Evolutionary conservation across 2,329 filamentous ascomycete species (phyloP), one percentile per base, ranked within the genome.

Genomic region (Diaporthe sp.): DNA sequence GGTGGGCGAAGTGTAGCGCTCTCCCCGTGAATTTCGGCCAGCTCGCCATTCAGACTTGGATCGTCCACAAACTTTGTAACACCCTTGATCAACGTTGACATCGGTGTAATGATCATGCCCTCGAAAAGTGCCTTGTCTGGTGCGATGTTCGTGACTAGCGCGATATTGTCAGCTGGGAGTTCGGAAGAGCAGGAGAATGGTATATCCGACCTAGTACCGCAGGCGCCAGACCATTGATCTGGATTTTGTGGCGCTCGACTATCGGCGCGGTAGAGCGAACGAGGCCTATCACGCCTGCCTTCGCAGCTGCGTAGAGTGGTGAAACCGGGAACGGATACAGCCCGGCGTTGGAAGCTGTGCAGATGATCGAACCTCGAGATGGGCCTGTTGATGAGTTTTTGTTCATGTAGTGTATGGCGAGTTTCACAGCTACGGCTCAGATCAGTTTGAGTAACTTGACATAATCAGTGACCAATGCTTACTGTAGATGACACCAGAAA

Each of bases 291-390:
- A 90, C 82, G 12, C 83, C 88, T 61, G 84, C 81, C 77, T 90
- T 90, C 17, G 85, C 84, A 4, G 85, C 84, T 3, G 86, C 84
- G 77, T 90, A 90, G 8, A 90, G 78, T 0, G 88, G 88, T 2
- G 87, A 86, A 2, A 86, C 84, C 0, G 87, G 85, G 73, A 90
- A 89, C 0, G 87, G 83, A 76, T 90, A 90, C 1, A 90, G 70
- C 0, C 88, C 88, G 2, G 87, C 88, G 79, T 89, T 89, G 5
- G 88, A 89, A 0, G 88, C 85, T 0, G 88, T 90, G 82, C 88
- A 89, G 70, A 90, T 84, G 57, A 90, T 88, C 9, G 83, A 83
- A 0, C 88, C 87, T 37, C 84, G 82, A n/a, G 84, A 80, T 2
- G 68, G 3, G 22, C 61, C 53, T 1, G 37, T 77, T 76, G 17